Conservation (phyloP, 139 green algal genomes). For the Pseudopediastrum boryanum region DNA sequence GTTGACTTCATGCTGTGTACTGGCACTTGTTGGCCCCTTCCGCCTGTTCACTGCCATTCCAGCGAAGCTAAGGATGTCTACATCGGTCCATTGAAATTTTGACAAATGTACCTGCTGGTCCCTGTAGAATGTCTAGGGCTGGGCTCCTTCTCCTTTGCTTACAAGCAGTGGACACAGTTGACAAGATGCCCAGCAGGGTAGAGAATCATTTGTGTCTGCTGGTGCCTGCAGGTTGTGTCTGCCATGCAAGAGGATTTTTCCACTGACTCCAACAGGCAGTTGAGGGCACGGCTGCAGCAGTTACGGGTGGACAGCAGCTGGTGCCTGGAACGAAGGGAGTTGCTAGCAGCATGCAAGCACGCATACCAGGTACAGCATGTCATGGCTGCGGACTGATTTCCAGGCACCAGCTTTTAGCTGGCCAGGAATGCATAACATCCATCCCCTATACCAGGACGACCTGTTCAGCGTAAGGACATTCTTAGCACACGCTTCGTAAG, state of each 20-base stretch:
- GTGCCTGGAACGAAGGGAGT: constrained; percentile 31
- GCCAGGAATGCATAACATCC: neutral
- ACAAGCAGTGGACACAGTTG: too few relatives aligned
- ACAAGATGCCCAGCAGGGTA: too few relatives aligned
- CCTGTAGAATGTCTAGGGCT: too few relatives aligned
- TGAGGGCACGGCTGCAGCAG: neutral
- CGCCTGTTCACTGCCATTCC: too few relatives aligned
- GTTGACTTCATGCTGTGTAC: too few relatives aligned
- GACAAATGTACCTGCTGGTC: too few relatives aligned
- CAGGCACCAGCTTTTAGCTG: neutral
- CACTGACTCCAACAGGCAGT: neutral
- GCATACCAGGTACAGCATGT: constrained; percentile 8
- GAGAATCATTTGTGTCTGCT: too few relatives aligned
- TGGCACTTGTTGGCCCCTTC: too few relatives aligned
- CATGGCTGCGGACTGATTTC: neutral
- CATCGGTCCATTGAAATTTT: too few relatives aligned
- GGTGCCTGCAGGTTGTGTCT: neutral
- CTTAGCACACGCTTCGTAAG: neutral
- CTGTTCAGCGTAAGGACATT: neutral
- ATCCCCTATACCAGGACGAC: neutral
- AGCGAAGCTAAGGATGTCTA: too few relatives aligned
- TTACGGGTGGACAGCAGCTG: constrained; percentile 18
- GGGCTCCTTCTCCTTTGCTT: too few relatives aligned
- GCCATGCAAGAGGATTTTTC: neutral
- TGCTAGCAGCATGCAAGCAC: constrained; percentile 1